Conservation (phyloP, 129 eudicot genomes). For the Logfia minima region DNA sequence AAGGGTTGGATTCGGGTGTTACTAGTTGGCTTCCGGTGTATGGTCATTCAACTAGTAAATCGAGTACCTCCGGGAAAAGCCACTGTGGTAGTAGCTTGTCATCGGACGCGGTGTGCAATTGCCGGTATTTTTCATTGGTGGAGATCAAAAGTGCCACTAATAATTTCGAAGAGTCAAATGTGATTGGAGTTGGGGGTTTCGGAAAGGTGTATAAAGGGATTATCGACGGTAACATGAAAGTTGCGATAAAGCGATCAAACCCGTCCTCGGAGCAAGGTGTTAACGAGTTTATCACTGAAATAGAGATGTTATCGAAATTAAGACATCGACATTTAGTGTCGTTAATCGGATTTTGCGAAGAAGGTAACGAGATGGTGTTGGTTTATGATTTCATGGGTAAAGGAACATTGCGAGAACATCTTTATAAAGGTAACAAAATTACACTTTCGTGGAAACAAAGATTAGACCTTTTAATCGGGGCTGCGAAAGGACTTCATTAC, state of each 20-base stretch:
- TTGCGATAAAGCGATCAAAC: slow-evolving; percentile 72
- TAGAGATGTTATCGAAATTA: slow-evolving; percentile 69
- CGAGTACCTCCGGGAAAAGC: slow-evolving; percentile 49
- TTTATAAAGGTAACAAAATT: slow-evolving; percentile 61
- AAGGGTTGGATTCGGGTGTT: slow-evolving; percentile 33
- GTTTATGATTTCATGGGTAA: slow-evolving; percentile 80
- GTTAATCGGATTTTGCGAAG: slow-evolving; percentile 74
- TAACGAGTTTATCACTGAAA: slow-evolving; percentile 69
- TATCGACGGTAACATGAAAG: slow-evolving; percentile 55
- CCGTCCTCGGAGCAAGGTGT: slow-evolving; percentile 86
- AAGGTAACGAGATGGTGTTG: slow-evolving; percentile 64
- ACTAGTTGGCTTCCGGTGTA: slow-evolving; percentile 73
- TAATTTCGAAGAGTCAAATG: slow-evolving; percentile 66
- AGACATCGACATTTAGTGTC: slow-evolving; percentile 80
- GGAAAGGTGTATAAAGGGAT: slow-evolving; percentile 78
- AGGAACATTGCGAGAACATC: slow-evolving; percentile 77
- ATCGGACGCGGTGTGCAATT: slow-evolving; percentile 63
- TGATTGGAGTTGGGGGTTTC: slow-evolving; percentile 82
- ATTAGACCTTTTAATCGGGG: slow-evolving; percentile 62
- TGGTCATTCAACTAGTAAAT: slow-evolving; percentile 46
- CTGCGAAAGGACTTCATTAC: slow-evolving; percentile 71
- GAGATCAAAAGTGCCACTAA: slow-evolving; percentile 69
- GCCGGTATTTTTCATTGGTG: slow-evolving; percentile 61
- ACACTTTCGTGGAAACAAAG: slow-evolving; percentile 75
- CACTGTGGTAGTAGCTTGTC: slow-evolving; percentile 53